Percentiles rank a stretch among this genome's conserved stretches.
Conservation (phyloP, 176 grass and related monocot species). For the Thalia dealbata region DNA sequence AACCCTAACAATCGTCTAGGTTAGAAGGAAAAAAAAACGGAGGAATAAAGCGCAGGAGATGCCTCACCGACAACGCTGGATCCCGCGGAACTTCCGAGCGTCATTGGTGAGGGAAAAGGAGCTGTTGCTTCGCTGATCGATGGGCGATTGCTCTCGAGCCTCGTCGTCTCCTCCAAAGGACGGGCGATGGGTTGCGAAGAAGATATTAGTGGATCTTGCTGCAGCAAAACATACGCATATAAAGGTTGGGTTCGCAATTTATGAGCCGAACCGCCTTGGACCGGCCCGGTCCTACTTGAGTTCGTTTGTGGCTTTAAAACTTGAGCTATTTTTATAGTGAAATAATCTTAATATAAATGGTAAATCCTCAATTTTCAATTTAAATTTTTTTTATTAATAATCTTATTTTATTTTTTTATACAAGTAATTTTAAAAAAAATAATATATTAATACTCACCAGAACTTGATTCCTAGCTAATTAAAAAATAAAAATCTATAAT, state of each 20-base stretch:
- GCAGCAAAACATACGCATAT: background rate
- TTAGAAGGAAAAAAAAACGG: background rate
- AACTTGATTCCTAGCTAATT: too few species aligned
- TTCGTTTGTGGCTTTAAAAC: too few species aligned
- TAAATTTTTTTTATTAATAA: too few species aligned
- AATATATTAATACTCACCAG: too few species aligned
- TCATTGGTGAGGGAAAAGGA: background rate
- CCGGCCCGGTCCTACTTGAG: too few species aligned
- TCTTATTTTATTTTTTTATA: too few species aligned
- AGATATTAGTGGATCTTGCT: background rate
- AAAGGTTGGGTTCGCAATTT: background rate
- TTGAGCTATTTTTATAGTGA: too few species aligned
- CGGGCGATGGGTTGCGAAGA: background rate
- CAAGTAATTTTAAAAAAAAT: too few species aligned
- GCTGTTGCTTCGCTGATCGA: background rate
- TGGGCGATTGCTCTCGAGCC: background rate
- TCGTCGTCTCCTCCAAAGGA: background rate
- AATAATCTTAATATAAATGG: too few species aligned
- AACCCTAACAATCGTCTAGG: background rate
- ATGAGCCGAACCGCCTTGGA: background rate
- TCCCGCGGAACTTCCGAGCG: constrained; percentile 10
- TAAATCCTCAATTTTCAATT: too few species aligned
- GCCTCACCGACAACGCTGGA: constrained; percentile 15
- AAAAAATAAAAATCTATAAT: too few species aligned
- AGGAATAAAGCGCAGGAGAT: background rate